Evolutionary conservation across 805 yeast genomes (phyloP).

Genomic region (Vanderwaltozyma yarrowii): DNA sequence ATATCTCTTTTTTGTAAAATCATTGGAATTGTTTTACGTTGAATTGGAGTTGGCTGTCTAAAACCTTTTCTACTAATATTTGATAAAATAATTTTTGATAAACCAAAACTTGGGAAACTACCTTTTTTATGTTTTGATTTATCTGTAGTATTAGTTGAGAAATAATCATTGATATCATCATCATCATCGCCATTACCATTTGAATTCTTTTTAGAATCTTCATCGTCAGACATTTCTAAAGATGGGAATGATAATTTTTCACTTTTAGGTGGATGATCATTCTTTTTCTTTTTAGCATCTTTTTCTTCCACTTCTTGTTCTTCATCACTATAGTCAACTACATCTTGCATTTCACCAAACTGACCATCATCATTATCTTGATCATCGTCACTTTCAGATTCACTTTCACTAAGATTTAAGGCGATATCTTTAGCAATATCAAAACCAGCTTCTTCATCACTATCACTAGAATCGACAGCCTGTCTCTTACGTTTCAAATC

Average conservation of each 20-base stretch:
- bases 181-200: slow-evolving; percentile 33
- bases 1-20: slow-evolving; percentile 83
- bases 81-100: slow-evolving; percentile 56
- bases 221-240: slow-evolving; percentile 45
- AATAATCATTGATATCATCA: slow-evolving; percentile 39
- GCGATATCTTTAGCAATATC: slow-evolving; percentile 59
- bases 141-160: slow-evolving; percentile 23
- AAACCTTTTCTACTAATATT: slow-evolving; percentile 81
- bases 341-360: too few species aligned
- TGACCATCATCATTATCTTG: slow-evolving; percentile 8
- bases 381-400: slow-evolving; percentile 22
- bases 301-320: slow-evolving; percentile 39
- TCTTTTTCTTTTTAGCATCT: slow-evolving; percentile 8
- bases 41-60: slow-evolving; percentile 95
- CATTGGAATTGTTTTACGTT: slow-evolving; percentile 87
- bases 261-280: slow-evolving; percentile 4
- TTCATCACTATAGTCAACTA: slow-evolving; percentile 16
- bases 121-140: slow-evolving; percentile 45
- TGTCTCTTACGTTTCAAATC: not conserved
- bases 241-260: slow-evolving; percentile 32
- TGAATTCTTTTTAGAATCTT: slow-evolving; percentile 24
- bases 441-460: slow-evolving; percentile 34
- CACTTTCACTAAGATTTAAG: slow-evolving; percentile 31
- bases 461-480: slow-evolving; percentile 21
- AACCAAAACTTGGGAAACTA: slow-evolving; percentile 82